Evolutionary conservation across 2,329 filamentous ascomycete genomes (phyloP).

Genomic region (Sphaerulina vaccinii): DNA sequence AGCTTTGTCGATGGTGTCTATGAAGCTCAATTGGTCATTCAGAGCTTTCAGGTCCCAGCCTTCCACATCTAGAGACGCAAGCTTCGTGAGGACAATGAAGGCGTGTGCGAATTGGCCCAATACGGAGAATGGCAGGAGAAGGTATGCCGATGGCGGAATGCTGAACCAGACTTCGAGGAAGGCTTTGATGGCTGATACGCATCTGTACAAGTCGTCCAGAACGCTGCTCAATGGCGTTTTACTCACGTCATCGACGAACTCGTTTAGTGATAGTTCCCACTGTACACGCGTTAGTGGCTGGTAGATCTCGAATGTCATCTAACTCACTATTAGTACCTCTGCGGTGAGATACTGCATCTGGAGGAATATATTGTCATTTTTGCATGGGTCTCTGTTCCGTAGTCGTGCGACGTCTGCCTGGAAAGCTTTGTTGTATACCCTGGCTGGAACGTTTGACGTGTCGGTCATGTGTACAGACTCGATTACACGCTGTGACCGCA

Average conservation of each 20-base stretch:
- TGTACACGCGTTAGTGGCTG: background rate
- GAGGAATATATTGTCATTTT: constrained; percentile 25
- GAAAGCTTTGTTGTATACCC: constrained; percentile 32
- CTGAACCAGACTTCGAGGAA: constrained; percentile 32
- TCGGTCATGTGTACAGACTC: constrained; percentile 29
- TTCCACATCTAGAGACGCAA: constrained; percentile 33
- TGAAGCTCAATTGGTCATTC: constrained; percentile 26
- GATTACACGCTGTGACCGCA: constrained; percentile 31
- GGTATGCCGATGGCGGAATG: constrained; percentile 29
- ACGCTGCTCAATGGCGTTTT: constrained; percentile 23
- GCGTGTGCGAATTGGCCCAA: constrained; percentile 35
- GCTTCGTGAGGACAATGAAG: constrained; percentile 32
- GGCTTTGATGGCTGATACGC: constrained; percentile 27
- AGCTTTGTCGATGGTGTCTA: constrained; percentile 25
- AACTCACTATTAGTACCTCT: constrained; percentile 27
- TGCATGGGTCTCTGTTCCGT: constrained; percentile 16
- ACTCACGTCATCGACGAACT: constrained; percentile 27
- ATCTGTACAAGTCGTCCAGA: constrained; percentile 30
- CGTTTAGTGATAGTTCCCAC: constrained; percentile 30
- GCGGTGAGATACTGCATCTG: constrained; percentile 30
- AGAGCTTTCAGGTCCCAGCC: constrained; percentile 31
- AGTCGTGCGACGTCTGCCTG: constrained; percentile 31
- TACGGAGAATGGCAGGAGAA: constrained; percentile 31
- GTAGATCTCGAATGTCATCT: background rate
- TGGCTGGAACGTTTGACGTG: constrained; percentile 27